Evolutionary conservation across 331 rosid species (phyloP).

Genomic region (Malus hybrid): DNA sequence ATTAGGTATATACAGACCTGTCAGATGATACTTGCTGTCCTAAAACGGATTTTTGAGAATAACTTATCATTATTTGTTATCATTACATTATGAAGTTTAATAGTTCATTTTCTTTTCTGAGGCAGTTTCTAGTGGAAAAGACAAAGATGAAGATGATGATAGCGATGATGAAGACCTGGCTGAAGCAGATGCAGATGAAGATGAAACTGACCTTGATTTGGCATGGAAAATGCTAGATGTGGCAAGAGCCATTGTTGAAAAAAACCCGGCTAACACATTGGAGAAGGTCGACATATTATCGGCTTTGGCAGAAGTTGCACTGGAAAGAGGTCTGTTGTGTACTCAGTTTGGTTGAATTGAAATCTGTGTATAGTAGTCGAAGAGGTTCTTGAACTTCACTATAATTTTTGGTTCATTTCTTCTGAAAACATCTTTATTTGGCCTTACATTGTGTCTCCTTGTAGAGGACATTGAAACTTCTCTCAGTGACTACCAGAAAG

Average conservation of each 20-base stretch:
- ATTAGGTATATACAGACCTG: neutral
- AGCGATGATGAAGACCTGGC: conserved; percentile 72
- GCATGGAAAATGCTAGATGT: conserved; percentile 99
- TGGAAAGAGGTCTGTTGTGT: conserved; percentile 68
- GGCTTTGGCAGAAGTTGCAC: conserved; percentile 84
- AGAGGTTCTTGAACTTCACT: neutral
- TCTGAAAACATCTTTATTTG: neutral
- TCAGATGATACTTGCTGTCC: neutral
- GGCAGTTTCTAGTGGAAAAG: conserved; percentile 49
- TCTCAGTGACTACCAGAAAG: conserved; percentile 78
- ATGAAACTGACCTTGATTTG: conserved; percentile 87
- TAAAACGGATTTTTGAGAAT: neutral
- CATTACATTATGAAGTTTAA: neutral
- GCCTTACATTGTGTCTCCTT: conserved; percentile 19
- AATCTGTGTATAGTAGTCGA: neutral
- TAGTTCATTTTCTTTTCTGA: neutral
- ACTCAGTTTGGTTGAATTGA: neutral
- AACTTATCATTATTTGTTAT: neutral
- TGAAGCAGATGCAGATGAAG: conserved; percentile 89
- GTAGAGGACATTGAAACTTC: conserved; percentile 96
- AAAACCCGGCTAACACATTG: conserved; percentile 61
- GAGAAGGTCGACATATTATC: conserved; percentile 90
- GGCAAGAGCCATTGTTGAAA: conserved; percentile 93
- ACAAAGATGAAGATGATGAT: conserved; percentile 45
- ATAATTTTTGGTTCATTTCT: neutral